Evolutionary conservation across 1,284 basidiomycete genomes (phyloP).

Genomic region (Xerocomus minutiporus): DNA sequence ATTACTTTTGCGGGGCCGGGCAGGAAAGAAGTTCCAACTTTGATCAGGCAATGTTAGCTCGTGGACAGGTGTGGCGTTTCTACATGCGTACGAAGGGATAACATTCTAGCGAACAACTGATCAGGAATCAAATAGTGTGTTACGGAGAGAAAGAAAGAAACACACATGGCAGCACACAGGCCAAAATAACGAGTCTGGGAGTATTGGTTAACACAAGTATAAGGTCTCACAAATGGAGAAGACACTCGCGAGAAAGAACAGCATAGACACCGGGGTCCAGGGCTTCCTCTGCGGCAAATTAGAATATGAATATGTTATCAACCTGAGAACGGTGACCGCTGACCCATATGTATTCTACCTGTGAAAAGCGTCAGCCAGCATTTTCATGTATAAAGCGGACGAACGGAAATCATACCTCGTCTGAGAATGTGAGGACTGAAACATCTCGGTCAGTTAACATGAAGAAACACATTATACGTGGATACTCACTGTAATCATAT

Average conservation of each 20-base stretch:
- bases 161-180: background rate
- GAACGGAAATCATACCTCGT: background rate
- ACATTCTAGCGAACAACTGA: background rate
- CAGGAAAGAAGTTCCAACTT: background rate
- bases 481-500: background rate
- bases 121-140: background rate
- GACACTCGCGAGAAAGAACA: background rate
- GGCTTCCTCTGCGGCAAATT: background rate
- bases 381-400: background rate
- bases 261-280: background rate
- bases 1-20: background rate
- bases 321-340: background rate
- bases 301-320: background rate
- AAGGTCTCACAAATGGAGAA: background rate
- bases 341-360: background rate
- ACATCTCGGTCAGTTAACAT: background rate
- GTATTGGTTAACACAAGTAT: background rate
- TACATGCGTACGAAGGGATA: background rate
- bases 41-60: background rate
- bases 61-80: background rate
- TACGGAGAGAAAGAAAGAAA: background rate
- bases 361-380: background rate
- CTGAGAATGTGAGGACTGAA: background rate
- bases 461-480: background rate
- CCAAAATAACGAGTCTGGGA: background rate